Base-by-base conservation (phyloP, 352 stramenopile genomes). In the Phytophthora pinifolia region DNA sequence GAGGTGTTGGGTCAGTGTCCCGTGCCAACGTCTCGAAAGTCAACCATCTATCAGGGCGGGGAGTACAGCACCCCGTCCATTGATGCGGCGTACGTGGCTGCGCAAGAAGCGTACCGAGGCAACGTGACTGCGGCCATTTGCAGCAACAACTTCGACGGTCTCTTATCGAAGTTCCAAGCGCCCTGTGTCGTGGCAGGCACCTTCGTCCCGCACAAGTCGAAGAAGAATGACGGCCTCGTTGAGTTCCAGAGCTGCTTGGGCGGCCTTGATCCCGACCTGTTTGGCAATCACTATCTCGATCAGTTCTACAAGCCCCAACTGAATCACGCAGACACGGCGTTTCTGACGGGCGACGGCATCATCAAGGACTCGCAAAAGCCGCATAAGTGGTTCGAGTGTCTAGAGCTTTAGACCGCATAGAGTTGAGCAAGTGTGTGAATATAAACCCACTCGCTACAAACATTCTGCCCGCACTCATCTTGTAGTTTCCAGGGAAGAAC, bases 251-350 rank as follows among this genome's bases (percentile, higher is more conserved):
- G 72, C 52, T 79, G 69, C 31, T 18, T 54, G 9, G 60, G 34
- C 5, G 65, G 62, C 0, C 44, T 81, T 0, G 52, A 67, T n/a
- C 17, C 31, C 14, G 32, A 32, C 36, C 31, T 45, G 6, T 79
- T 84, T 15, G 54, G 47, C 4, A 62, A 36, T 15, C 46, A 46
- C 25, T 73, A 73, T 39, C 20, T 25, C 6, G 58, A 62, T 56
- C 30, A 14, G 4, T 71, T 62, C 60, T 80, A 80, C 52, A 52
- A 62, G 22, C 53, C 59, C 1, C 43, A 65, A 14, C 31, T 83
- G 29, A 80, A 83, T 32, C 73, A 83, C 47, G 34, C 50, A 9
- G 73, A 83, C 55, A 74, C 56, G 6, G 54, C 70, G 3, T 80
- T 83, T 59, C 51, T 66, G 18, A 60, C 54, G 44, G 70, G 70